Evolutionary conservation across 108 stramenopile species (phyloP), one percentile per base, ranked within the genome.

Genomic region (Skeletonema menzelii): DNA sequence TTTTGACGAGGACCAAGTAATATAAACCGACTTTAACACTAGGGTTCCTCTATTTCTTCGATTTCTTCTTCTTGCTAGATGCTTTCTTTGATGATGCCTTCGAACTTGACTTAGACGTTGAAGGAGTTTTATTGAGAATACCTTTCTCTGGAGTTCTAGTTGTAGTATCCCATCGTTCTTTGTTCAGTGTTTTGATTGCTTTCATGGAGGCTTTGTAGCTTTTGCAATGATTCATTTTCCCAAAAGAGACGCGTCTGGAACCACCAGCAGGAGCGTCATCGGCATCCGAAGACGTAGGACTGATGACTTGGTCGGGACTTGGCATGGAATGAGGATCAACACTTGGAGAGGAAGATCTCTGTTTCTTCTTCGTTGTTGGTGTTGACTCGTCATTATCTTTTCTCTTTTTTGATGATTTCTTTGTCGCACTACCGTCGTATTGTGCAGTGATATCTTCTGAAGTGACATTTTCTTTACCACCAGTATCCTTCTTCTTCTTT

Each of bases 161-260:
- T 11, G 58, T 59, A 8, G 86, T 82, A 14, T 69, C 75, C 31
- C 81, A 84, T 20, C 85, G 77, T 24, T 75, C 55, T 49, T 75
- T 67, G 44, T 74, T 65, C 10, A 80, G 49, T 19, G 84, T 87
- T 47, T 83, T 75, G 34, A 93, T 60, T n/a, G 78, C 92, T 57
- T 89, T 90, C 85, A 95, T 92, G 8, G 88, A 89, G 5, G 92
- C 95, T 65, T 88, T 93, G 79, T 88, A 83, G 24, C 88, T 89
- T 64, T 90, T 89, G 65, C 85, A 72, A 42, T 82, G 79, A 62
- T 95, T 95, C 42, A 72, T 63, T 27, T 59, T 68, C 7, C 83
- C 87, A 65, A 93, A 95, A 26, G 77, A 81, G 22, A 95, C 95
- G 15, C 86, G 86, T 60, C 76, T 88, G 31, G 73, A 58, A 7